Percentiles rank a stretch among this genome's conserved stretches.
These are phyloP conservation scores for Voacanga thouarsii DNA, from an alignment of 257 asterid species.

Conservation along the genomic window DNA sequence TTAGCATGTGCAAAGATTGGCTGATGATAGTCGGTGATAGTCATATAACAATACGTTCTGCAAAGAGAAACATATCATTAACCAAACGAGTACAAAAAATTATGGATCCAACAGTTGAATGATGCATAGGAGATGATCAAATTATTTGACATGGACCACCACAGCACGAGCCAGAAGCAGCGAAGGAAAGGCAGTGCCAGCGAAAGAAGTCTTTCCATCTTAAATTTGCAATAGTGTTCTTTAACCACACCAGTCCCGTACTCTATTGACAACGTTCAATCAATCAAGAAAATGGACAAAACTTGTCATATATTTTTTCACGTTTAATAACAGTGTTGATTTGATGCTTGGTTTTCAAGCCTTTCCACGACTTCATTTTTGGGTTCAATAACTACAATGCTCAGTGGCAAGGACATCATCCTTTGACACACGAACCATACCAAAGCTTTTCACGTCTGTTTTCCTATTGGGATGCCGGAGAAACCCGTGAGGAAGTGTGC, in stretches of 20 bases:
- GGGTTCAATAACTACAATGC: too few relatives aligned
- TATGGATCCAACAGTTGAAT: not conserved
- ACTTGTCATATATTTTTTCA: not conserved
- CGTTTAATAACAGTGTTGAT: slow-evolving; percentile 7
- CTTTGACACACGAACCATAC: too few relatives aligned
- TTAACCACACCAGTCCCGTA: not conserved
- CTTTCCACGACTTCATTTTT: not conserved
- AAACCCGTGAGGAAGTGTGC: too few relatives aligned
- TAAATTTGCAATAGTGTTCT: not conserved
- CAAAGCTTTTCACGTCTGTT: too few relatives aligned
- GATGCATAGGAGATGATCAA: too few relatives aligned
- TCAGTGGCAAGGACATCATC: too few relatives aligned
- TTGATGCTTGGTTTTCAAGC: not conserved
- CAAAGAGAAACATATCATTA: too few relatives aligned
- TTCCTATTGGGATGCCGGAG: too few relatives aligned
- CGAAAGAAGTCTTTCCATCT: not conserved
- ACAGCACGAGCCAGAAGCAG: not conserved
- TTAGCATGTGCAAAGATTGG: too few relatives aligned
- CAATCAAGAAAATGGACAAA: slow-evolving; percentile 11
- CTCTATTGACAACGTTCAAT: slow-evolving; percentile 12
- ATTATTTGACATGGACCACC: slow-evolving; percentile 9
- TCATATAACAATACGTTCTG: too few relatives aligned
- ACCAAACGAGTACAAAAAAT: not conserved
- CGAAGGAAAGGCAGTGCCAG: slow-evolving; percentile 13
- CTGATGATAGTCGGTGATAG: too few relatives aligned